A percentile compares a stretch with the other conserved stretches of the same genome.
phyloP scores from a whole-genome alignment of 306 rosid species.

The Gastrolobium villosum region DNA sequence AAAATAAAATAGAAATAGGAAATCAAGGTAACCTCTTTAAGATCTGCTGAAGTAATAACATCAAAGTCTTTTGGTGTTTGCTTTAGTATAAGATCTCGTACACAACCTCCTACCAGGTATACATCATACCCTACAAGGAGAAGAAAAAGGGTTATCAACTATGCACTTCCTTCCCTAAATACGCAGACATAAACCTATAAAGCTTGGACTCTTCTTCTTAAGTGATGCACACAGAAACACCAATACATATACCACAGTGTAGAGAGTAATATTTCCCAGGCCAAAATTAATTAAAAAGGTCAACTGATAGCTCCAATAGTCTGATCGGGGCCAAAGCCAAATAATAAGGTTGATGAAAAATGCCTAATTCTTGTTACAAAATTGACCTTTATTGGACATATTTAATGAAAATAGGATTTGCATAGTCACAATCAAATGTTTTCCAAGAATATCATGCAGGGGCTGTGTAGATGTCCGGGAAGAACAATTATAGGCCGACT shows the following conservation, averaged over 20 bases:
- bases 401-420: conserved; percentile 17
- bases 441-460: conserved; percentile 33
- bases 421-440: conserved; percentile 27
- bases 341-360: conserved; percentile 7
- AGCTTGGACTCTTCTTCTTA: conserved; percentile 15
- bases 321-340: background rate
- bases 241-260: conserved; percentile 19
- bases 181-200: conserved; percentile 38
- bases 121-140: conserved; percentile 55
- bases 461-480: background rate
- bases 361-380: background rate
- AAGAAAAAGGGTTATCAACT: conserved; percentile 42
- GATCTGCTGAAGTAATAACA: conserved; percentile 79
- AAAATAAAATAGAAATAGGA: conserved; percentile 42
- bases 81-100: conserved; percentile 59
- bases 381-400: background rate
- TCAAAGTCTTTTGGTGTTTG: conserved; percentile 65
- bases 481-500: background rate
- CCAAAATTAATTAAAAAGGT: background rate
- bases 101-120: conserved; percentile 67
- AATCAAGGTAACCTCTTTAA: conserved; percentile 71
- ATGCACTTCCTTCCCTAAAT: conserved; percentile 38
- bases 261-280: conserved; percentile 20
- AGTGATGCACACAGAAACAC: conserved; percentile 3
- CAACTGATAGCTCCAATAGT: background rate